Conservation (phyloP, 257 asterid genomes). For the Gentiana dahurica region DNA sequence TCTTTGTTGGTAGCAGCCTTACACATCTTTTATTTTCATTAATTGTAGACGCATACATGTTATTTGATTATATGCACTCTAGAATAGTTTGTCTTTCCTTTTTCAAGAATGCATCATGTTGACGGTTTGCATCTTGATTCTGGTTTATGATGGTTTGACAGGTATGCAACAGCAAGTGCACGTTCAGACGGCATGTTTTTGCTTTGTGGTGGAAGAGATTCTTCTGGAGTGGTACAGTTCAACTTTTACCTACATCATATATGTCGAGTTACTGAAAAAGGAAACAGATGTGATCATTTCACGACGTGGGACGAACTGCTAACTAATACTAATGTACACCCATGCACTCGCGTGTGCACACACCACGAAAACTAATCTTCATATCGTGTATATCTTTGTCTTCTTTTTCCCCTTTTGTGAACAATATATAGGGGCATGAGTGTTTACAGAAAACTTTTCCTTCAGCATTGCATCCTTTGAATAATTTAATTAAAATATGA, state of each 20-base stretch:
- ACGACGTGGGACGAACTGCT: too few species aligned
- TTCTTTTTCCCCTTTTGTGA: not conserved
- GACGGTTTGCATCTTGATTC: not conserved
- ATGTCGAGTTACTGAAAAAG: conserved; percentile 5
- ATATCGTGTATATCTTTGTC: not conserved
- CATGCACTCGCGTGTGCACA: too few species aligned
- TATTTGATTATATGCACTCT: too few species aligned
- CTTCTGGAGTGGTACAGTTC: conserved; percentile 74
- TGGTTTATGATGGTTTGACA: conserved; percentile 23
- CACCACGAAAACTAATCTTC: not conserved
- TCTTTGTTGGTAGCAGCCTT: too few species aligned
- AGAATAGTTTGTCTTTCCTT: too few species aligned
- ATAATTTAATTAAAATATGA: too few species aligned
- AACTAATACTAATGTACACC: too few species aligned
- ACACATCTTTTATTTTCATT: too few species aligned
- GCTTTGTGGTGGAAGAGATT: conserved; percentile 98
- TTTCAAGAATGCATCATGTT: not conserved
- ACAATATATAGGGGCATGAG: too few species aligned
- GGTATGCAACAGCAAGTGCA: conserved; percentile 99
- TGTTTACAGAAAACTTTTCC: too few species aligned
- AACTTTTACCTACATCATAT: conserved; percentile 3
- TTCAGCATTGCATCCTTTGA: too few species aligned
- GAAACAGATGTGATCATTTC: not conserved
- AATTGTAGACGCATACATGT: too few species aligned
- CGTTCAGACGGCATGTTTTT: conserved; percentile 99